Evolutionary conservation across 257 asterid species (phyloP), one percentile per base, ranked within the genome.

Genomic region (Nicotiana paniculata): DNA sequence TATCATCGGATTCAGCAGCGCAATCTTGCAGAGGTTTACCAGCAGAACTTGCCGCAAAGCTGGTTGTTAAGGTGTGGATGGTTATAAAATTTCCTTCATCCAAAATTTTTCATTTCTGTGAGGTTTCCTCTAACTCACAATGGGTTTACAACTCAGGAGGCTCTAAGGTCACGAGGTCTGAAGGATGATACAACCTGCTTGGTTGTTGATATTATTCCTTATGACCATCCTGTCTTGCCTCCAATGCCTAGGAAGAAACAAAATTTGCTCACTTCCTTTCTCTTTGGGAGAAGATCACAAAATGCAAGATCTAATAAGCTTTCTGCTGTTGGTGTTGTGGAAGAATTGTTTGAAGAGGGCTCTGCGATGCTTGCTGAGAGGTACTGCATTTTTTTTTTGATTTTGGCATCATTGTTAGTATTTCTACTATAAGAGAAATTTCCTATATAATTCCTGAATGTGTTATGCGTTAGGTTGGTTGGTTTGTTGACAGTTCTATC

Each of bases 171-270:
- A 68, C 92, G 98, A 86, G 99, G 98, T 81, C 86, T 94, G 89
- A 96, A 96, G 95, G 99, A 96, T 89, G 99, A 96, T 89, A 96
- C 99, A 64, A 96, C 98, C 85, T 96, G 98, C 88, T 84, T 96
- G 89, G 99, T 96, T 92, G 99, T 96, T 88, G 99, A 96, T 91
- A 94, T 96, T 89, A 93, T 96, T 89, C 99, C 98, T 81, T 89
- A 89, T 84, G 98, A 92, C 82, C 95, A 84, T 80, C 97, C 95
- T 82, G 87, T 92, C 83, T 86, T 96, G 83, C 93, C 94, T 77
- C 88, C 91, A 43, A 88, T 89, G 9, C 97, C 97, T 84, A 89
- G 46, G 82, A 94, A 90, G 90, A 96, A 96, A 87, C 94, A 86
- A 79, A 96, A 86, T 85, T 77, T 90, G 86, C 84, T 96, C 70